Base-by-base conservation (phyloP, 2,329 filamentous ascomycete genomes). In the Pleomassaria siparia region DNA sequence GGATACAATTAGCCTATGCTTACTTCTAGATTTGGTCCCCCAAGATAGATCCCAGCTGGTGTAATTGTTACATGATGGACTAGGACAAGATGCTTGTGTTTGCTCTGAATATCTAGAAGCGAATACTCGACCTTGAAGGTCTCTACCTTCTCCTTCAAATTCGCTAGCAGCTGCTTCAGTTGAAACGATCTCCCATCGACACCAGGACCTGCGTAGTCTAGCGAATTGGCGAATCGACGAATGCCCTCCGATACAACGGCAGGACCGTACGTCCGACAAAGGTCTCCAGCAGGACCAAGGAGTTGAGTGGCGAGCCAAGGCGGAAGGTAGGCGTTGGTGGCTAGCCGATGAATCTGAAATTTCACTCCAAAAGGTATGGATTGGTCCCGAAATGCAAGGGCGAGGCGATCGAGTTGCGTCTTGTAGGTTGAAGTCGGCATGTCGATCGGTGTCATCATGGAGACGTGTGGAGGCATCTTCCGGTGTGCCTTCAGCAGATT, bases 61-160 rank as follows among this genome's bases (percentile, higher is more conserved):
- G 74, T 76, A 35, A 66, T 48, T 1, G 50, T 64, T 4, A 86
- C 86, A 57, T 83, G 81, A 5, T 81, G 80, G 33, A 83, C 82
- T 40, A 56, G 40, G 2, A 55, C 53, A 12, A 64, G 50, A 44
- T 64, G 54, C 75, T 69, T 11, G 74, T 79, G 30, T 75, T 79
- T 56, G 74, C 79, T 56, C 76, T 80, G 7, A 74, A 77, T 15
- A 74, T 76, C 21, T 66, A 76, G 11, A 66, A 66, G 4, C 32
- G 32, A 47, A 79, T 78, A 28, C 59, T 46, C 2, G 57, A 65
- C 55, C 81, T 91, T 80, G 0, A 82, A 83, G 0, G 74, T 59
- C 4, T 73, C 64, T 6, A 35, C 20, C 15, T 16, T 18, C 39
- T 41, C 39, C 15, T 28, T 20, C 21, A 41, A 18, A 18, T 25